Evolutionary conservation across 2,329 filamentous ascomycete species (phyloP), one percentile per base, ranked within the genome.

Genomic region (Xylaria polymorpha): DNA sequence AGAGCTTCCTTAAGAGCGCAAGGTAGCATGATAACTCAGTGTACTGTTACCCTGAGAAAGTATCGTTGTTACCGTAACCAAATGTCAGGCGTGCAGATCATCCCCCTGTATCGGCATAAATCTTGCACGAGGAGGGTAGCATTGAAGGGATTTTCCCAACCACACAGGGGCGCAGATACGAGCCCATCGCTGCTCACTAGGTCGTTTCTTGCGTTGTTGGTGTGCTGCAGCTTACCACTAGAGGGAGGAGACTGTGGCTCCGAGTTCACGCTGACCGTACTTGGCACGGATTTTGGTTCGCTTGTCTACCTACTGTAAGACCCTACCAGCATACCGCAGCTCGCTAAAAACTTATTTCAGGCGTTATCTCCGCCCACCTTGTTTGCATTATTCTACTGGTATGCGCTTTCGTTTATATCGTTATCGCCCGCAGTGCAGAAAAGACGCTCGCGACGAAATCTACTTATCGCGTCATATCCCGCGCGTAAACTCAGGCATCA

Each of bases 81-180:
- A 22, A 39, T 60, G 66, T 64, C 61, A 64, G 59, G 44, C 41
- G 20, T 63, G 64, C 67, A 63, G 37, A 5, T 14, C 44, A 22
- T n/a, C 39, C 50, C 58, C 55, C 53, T 50, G 51, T 44, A 25
- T 46, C 22, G 57, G 25, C 41, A 58, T 66, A 35, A 39, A 65
- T 43, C 12, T 37, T 22, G 12, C 41, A 56, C 39, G 25, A 37
- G 7, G 39, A 48, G 58, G 58, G 67, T 69, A 60, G 22, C 59
- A 69, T 67, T 44, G 35, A 32, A 50, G 59, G 41, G 35, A 41
- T 63, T 48, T 48, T 61, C 55, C 57, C 56, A 62, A 37, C 65
- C 20, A 32, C 65, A 65, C 64, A 55, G 43, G 14, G 25, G 14
- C 39, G 35, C 39, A 32, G 35, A 69, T 69, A 71, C 69, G 69